These are phyloP conservation scores for Starmerella stigmatis DNA, from an alignment of 805 yeast species.

Conservation along the genomic window DNA sequence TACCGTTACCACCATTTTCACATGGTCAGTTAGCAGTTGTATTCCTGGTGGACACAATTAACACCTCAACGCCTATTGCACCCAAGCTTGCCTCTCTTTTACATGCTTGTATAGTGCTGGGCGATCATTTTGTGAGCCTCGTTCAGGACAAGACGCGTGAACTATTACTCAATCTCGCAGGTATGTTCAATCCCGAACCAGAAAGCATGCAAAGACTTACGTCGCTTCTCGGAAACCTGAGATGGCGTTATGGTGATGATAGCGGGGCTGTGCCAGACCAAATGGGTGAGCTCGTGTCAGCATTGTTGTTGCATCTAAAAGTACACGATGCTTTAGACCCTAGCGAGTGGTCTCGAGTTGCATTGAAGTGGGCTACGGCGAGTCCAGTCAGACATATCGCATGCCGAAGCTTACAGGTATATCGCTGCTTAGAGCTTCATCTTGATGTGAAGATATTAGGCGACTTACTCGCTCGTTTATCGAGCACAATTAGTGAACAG, in stretches of 20 bases:
- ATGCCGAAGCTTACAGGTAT: conserved; percentile 88
- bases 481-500: conserved; percentile 86
- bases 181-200: conserved; percentile 32
- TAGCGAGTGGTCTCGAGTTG: conserved; percentile 63
- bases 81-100: conserved; percentile 58
- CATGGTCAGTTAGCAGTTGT: conserved; percentile 79
- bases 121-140: conserved; percentile 77
- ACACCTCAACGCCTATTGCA: conserved; percentile 50
- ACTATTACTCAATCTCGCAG: conserved; percentile 46
- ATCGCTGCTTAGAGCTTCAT: conserved; percentile 69
- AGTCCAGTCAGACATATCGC: conserved; percentile 97
- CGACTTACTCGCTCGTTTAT: conserved; percentile 85
- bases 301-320: conserved; percentile 8
- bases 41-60: conserved; percentile 69
- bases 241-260: conserved; percentile 79
- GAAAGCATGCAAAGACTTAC: conserved; percentile 48
- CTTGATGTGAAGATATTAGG: conserved; percentile 80
- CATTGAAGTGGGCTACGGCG: conserved; percentile 90
- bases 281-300: conserved; percentile 14
- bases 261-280: conserved; percentile 21
- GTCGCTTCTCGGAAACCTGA: conserved; percentile 42
- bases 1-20: conserved; percentile 53
- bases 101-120: conserved; percentile 66
- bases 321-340: conserved; percentile 29
- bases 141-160: conserved; percentile 80